These are phyloP conservation scores for Spathaspora arborariae DNA, from an alignment of 805 yeast species.

Conservation along the genomic window DNA sequence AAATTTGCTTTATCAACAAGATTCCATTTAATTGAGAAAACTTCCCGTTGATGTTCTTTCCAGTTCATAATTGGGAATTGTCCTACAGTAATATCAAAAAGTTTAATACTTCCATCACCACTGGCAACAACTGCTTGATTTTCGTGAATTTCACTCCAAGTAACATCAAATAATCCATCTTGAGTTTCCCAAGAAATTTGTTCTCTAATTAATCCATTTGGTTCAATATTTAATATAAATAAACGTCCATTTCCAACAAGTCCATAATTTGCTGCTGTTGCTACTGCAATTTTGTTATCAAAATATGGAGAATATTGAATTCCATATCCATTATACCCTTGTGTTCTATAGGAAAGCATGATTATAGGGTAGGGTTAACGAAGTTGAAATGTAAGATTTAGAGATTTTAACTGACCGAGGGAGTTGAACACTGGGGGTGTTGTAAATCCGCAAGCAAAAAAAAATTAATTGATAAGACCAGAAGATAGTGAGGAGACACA, in stretches of 20 bases:
- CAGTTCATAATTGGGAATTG: slow-evolving; percentile 71
- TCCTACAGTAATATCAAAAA: slow-evolving; percentile 70
- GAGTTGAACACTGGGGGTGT: no score
- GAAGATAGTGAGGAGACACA: no score
- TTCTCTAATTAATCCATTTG: slow-evolving; percentile 56
- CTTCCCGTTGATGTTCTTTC: slow-evolving; percentile 76
- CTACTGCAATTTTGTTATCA: slow-evolving; percentile 86
- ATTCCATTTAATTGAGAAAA: slow-evolving; percentile 72
- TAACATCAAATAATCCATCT: slow-evolving; percentile 82
- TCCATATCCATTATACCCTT: slow-evolving; percentile 82
- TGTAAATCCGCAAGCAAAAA: no score
- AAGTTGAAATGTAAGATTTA: no score
- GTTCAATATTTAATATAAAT: slow-evolving; percentile 62
- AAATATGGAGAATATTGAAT: slow-evolving; percentile 88
- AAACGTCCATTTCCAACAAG: slow-evolving; percentile 91
- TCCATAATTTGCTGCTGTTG: slow-evolving; percentile 89
- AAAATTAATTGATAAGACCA: no score
- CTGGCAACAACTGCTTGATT: slow-evolving; percentile 78
- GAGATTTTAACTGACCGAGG: no score
- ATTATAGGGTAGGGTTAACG: background rate
- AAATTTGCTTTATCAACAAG: slow-evolving; percentile 63
- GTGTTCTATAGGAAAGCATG: slow-evolving; percentile 72
- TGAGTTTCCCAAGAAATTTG: slow-evolving; percentile 77
- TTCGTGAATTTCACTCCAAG: slow-evolving; percentile 91
- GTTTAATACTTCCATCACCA: slow-evolving; percentile 85